Evolutionary conservation across 495 filamentous ascomycete species (phyloP).

Genomic region (Podospora pseudopauciseta): DNA sequence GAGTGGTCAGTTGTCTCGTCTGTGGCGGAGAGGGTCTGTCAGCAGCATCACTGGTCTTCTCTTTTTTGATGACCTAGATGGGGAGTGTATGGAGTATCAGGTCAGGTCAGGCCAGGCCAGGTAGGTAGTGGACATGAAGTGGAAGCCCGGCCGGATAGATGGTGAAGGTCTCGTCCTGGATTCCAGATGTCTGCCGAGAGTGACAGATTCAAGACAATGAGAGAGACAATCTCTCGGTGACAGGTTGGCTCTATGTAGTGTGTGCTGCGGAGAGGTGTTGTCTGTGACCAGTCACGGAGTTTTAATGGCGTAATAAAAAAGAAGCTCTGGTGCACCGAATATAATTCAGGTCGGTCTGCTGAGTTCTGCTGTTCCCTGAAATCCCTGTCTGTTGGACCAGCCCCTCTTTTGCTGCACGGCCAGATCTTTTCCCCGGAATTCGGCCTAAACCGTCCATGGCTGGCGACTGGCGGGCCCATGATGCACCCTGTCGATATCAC

Average conservation of each 20-base stretch:
- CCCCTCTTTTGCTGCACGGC: constrained; percentile 1
- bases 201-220: background rate
- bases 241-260: background rate
- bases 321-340: constrained; percentile 15
- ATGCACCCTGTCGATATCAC: constrained; percentile 21
- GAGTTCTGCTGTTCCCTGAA: background rate
- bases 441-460: constrained; percentile 5
- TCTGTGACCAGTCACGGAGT: constrained; percentile 20
- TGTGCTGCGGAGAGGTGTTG: no score
- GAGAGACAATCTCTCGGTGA: constrained; percentile 5
- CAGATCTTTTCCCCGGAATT: constrained; percentile 26
- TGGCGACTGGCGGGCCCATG: background rate
- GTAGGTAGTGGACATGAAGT: background rate
- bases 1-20: constrained; percentile 11
- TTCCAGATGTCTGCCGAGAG: background rate
- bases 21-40: background rate
- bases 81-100: no score
- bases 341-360: no score
- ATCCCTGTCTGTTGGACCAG: background rate
- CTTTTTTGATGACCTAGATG: no score
- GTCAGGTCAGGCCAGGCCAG: background rate
- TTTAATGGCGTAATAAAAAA: constrained; percentile 34
- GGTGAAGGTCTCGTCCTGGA: background rate
- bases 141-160: background rate
- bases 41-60: background rate